Percentiles rank a stretch among this genome's conserved stretches.
Conservation (phyloP, 306 rosid species). For the Myrica gale region DNA sequence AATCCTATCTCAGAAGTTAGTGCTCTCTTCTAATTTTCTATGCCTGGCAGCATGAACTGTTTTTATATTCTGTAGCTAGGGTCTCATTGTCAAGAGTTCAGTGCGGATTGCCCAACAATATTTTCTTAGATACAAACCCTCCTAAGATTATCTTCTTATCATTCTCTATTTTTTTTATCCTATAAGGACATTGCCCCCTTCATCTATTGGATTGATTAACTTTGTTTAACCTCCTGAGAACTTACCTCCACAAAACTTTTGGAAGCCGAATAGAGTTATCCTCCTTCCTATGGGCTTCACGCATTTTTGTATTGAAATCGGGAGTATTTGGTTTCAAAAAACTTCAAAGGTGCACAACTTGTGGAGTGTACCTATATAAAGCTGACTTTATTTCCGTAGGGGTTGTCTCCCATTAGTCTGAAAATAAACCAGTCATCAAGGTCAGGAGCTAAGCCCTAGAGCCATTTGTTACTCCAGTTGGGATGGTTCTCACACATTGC, state of each 20-base stretch:
- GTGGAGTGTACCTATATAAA: not conserved
- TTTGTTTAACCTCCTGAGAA: not conserved
- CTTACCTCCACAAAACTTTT: not conserved
- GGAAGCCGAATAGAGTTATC: not conserved
- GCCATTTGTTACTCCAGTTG: not conserved
- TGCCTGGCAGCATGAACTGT: not conserved
- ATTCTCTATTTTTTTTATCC: not conserved
- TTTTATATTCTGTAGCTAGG: not conserved
- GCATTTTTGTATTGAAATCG: not conserved
- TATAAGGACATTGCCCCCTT: not conserved
- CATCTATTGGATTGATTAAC: not conserved
- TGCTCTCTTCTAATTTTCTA: not conserved
- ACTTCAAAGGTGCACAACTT: not conserved
- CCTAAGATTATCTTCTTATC: not conserved
- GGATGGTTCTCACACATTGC: not conserved
- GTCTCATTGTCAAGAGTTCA: not conserved
- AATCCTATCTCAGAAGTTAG: not conserved
- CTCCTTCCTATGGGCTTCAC: not conserved
- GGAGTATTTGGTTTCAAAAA: not conserved
- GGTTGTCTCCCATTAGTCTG: not conserved
- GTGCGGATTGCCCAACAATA: not conserved
- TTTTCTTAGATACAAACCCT: not conserved
- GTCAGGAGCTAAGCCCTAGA: not conserved
- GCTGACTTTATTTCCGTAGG: not conserved
- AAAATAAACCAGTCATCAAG: not conserved